Evolutionary conservation across 176 grass and related monocot species (phyloP), one percentile per base, ranked within the genome.

Genomic region (Phyllostachys edulis): DNA sequence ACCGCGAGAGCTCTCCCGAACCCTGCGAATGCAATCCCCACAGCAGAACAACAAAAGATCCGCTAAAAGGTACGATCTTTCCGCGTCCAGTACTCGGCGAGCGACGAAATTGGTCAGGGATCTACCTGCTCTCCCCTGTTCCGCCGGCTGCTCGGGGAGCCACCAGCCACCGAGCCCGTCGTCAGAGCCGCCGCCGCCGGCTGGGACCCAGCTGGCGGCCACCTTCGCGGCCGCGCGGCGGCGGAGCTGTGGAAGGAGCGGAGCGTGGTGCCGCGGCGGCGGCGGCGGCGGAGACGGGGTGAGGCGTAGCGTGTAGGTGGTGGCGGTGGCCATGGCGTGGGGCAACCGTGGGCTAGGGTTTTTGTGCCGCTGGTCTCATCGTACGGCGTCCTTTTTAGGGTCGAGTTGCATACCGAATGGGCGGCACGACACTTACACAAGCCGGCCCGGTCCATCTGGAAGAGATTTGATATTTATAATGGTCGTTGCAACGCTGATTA

Each of bases 161-260:
- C 55, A 50, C 85, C 85, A 88, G 64, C 77, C 90, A 29, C 85
- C 77, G 59, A 88, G 38, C 57, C 82, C 77, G 12, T 85, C 90
- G 17, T 70, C 77, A 7, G 63, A 70, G 56, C 26, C 60, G 59
- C 32, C 60, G 34, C 29, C 75, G 75, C 9, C 50, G 17, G 40
- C 17, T 24, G 80, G 34, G 7, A 26, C 80, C 89, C 89, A 84
- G 75, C 84, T 79, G 37, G 73, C 80, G 27, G 80, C 12, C 26
- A 52, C 73, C 78, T 66, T 82, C 0, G 67, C 15, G 9, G 27
- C 15, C 40, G 23, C 17, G 34, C 74, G 68, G 67, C 79, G 59
- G 60, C 71, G 56, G 17, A 67, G 40, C 20, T 46, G 73, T 11
- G 66, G 79, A 9, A 73, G 80, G n/a, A 79, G 73, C 12, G 74